Conservation (phyloP, 2,329 filamentous ascomycete genomes). For the Aspergillus tamarii region DNA sequence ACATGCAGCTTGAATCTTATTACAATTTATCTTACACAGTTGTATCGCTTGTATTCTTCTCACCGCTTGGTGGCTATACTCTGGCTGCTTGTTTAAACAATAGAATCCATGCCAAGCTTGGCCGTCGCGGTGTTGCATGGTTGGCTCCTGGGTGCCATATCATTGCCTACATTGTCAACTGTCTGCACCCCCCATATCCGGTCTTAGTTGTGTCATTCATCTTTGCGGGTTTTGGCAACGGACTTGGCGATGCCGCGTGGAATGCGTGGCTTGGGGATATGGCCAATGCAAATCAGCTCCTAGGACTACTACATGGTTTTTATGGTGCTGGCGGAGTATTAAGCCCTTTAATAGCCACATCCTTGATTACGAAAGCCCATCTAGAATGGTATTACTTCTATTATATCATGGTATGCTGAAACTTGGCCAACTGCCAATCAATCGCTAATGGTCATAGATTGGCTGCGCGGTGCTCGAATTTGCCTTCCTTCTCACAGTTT, state of each 20-base stretch:
- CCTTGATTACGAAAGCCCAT: conserved; percentile 66
- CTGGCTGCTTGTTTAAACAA: conserved; percentile 50
- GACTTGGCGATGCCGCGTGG: too few species aligned
- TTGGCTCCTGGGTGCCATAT: conserved; percentile 57
- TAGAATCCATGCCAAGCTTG: conserved; percentile 35
- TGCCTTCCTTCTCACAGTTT: background rate
- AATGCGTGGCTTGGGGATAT: conserved; percentile 66
- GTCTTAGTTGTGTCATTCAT: conserved; percentile 34
- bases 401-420: conserved; percentile 66
- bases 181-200: conserved; percentile 44
- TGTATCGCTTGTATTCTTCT: conserved; percentile 53
- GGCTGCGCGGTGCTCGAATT: background rate
- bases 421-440: background rate
- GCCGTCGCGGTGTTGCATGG: conserved; percentile 69
- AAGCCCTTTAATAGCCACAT: conserved; percentile 70
- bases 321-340: conserved; percentile 74
- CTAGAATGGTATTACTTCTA: conserved; percentile 74
- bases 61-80: conserved; percentile 51
- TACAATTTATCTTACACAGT: conserved; percentile 51
- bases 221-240: too few species aligned
- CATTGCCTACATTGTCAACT: conserved; percentile 37
- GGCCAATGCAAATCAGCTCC: conserved; percentile 68
- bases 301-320: conserved; percentile 71
- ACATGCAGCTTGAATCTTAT: conserved; percentile 46
- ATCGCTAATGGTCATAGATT: background rate